Evolutionary conservation across 176 grass and related monocot genomes (phyloP), one percentile per base, ranked within the genome.

Genomic region (Oryza meyeriana): DNA sequence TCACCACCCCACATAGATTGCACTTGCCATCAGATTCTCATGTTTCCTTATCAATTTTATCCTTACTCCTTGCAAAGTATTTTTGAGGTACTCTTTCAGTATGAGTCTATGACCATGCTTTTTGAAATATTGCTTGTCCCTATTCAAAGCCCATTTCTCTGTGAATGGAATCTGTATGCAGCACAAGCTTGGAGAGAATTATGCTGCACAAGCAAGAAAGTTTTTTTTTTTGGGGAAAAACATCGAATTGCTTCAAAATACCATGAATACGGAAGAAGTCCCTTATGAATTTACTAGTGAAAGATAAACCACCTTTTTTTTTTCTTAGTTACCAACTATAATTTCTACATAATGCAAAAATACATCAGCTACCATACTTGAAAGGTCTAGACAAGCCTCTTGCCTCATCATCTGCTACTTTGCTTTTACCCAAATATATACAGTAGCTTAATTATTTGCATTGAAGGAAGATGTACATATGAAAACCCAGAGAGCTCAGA

Each of bases 341-440:
- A 69, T 61, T 84, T 39, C 66, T 82, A 40, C 66, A 36, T 59
- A 70, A 61, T 38, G 74, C 47, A 61, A 45, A 45, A 34, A 69
- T 16, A 25, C 9, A 59, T 25, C 22, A 24, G 22, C 36, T 72
- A 82, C 66, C 67, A 78, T 81, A 78, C 67, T 61, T 24, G 17
- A 78, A n/a, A 81, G 57, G 57, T 20, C 28, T 86, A 67, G 36
- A 78, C 45, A 77, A 30, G 28, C 18, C 24, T 72, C 61, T 72
- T 64, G 24, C 55, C 44, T 31, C 36, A 61, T 42, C 41, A 78
- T 77, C 59, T 67, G 41, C 38, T 78, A 36, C 24, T 86, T 41
- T 78, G 29, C 74, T 84, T 61, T 79, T 74, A 73, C 67, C 47
- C 35, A 61, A 70, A 78, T 86, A 78, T 78, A 16, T 78, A 83